Evolutionary conservation across 495 filamentous ascomycete genomes (phyloP).

Genomic region (Aspergillus biplanus): DNA sequence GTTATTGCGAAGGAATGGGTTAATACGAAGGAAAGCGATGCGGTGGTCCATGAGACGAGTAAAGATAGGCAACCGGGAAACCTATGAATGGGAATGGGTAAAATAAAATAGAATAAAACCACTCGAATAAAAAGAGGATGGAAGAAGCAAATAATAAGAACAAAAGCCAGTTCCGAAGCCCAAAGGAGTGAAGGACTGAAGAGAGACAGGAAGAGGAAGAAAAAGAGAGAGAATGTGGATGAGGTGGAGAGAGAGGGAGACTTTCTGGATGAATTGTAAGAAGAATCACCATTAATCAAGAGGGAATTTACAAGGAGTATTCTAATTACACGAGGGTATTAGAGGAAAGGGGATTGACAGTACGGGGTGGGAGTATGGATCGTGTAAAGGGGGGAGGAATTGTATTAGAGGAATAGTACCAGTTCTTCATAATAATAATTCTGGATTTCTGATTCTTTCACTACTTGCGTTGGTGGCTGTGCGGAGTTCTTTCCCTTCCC

Average conservation of each 20-base stretch:
- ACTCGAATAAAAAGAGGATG: conserved; percentile 5
- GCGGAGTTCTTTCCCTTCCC: no score
- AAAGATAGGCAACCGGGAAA: not conserved
- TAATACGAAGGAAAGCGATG: conserved; percentile 4
- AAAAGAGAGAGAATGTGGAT: conserved; percentile 28
- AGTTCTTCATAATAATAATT: no score
- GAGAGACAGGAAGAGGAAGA: conserved; percentile 14
- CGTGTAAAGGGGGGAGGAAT: no score
- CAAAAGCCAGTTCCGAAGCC: conserved; percentile 18
- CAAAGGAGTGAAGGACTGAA: conserved; percentile 33
- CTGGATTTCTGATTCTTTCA: no score
- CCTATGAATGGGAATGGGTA: no score
- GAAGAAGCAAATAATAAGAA: not conserved
- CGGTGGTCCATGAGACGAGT: not conserved
- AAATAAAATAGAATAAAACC: conserved; percentile 2
- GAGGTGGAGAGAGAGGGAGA: no score
- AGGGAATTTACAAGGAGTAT: no score
- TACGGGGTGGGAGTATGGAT: not conserved
- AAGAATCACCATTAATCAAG: not conserved
- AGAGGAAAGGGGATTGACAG: conserved; percentile 24
- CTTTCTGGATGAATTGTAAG: no score
- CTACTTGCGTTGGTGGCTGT: no score
- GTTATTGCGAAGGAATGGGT: conserved; percentile 10
- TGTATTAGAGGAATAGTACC: no score
- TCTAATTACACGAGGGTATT: not conserved